Percentiles rank a stretch among this genome's conserved stretches.
Conservation (phyloP, 805 yeast species). For the Barnettozyma botsteinii region DNA sequence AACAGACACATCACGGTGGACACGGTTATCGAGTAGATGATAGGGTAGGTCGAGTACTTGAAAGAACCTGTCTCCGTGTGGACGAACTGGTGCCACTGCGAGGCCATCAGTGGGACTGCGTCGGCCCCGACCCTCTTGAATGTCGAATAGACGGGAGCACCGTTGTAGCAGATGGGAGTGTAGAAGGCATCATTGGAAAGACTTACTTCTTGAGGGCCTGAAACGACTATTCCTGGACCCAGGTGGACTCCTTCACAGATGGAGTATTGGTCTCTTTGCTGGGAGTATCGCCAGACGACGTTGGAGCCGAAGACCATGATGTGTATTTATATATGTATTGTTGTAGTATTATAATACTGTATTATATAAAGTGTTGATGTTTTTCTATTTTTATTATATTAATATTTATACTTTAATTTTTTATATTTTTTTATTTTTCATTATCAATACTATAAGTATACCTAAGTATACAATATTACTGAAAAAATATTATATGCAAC, state of each 20-base stretch:
- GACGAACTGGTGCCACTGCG: slow-evolving; percentile 46
- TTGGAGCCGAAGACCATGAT: slow-evolving; percentile 22
- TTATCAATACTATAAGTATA: too few species aligned
- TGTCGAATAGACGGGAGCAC: slow-evolving; percentile 31
- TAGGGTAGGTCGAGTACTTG: slow-evolving; percentile 53
- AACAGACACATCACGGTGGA: slow-evolving; percentile 62
- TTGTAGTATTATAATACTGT: background rate
- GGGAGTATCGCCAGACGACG: slow-evolving; percentile 32
- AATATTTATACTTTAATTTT: background rate
- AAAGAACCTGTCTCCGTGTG: slow-evolving; percentile 38
- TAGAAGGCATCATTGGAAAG: slow-evolving; percentile 23
- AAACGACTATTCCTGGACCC: slow-evolving; percentile 30
- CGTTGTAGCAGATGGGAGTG: slow-evolving; percentile 29
- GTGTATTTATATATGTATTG: background rate
- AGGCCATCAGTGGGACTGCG: slow-evolving; percentile 37
- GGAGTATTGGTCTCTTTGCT: slow-evolving; percentile 18
- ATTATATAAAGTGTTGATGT: background rate
- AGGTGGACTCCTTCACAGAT: slow-evolving; percentile 29
- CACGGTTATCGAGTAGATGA: slow-evolving; percentile 55
- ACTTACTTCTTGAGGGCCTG: slow-evolving; percentile 13
- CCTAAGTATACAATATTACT: too few species aligned
- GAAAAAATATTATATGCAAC: too few species aligned
- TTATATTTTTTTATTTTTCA: background rate
- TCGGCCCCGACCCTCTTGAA: slow-evolving; percentile 24
- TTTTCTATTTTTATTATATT: too few species aligned